These are phyloP conservation scores for Scheffersomyces coipomensis DNA, from an alignment of 805 yeast genomes.

Conservation along the genomic window DNA sequence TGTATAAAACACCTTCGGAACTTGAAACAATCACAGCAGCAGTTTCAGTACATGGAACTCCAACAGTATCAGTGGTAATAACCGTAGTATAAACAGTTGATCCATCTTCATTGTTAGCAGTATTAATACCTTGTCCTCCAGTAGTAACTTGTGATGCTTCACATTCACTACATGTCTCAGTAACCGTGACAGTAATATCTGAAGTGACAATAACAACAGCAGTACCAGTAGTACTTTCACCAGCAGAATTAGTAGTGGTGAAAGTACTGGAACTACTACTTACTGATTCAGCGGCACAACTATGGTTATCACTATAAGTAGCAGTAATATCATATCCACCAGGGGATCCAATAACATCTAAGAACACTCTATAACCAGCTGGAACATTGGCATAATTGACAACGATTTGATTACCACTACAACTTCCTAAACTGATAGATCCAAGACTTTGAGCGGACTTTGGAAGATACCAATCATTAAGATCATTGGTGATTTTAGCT, in stretches of 20 bases:
- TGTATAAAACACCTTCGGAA: neutral
- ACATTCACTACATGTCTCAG: too few relatives aligned
- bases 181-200: neutral
- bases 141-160: too few relatives aligned
- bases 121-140: too few relatives aligned
- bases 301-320: neutral
- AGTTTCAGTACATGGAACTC: neutral
- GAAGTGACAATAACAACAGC: neutral
- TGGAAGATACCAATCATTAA: too few relatives aligned
- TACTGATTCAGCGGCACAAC: neutral
- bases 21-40: neutral
- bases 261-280: too few relatives aligned
- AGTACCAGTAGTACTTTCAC: neutral
- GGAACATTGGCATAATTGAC: slow-evolving; percentile 13
- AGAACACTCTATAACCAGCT: slow-evolving; percentile 17
- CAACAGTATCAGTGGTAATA: neutral
- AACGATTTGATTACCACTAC: slow-evolving; percentile 3
- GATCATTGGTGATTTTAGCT: too few relatives aligned
- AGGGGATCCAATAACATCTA: neutral
- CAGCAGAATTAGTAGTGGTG: too few relatives aligned
- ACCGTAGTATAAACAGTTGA: too few relatives aligned
- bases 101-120: too few relatives aligned
- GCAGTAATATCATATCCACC: neutral
- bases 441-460: too few relatives aligned
- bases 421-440: too few relatives aligned